Percentiles rank a stretch among this genome's conserved stretches.
phyloP scores from a whole-genome alignment of 257 asterid species.

The Fraxinus excelsior region DNA sequence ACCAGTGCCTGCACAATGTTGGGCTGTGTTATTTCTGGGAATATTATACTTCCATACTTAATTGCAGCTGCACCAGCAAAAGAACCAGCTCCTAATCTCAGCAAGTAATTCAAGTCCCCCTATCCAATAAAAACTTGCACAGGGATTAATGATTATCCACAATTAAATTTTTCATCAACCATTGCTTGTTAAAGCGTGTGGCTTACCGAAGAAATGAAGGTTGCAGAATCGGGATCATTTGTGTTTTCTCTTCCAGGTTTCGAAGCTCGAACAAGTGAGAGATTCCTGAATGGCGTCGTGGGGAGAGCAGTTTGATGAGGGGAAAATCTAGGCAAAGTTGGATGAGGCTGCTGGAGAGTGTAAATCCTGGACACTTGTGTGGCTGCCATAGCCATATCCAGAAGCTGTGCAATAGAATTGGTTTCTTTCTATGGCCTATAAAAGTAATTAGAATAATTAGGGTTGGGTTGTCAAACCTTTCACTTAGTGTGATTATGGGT shows the following conservation, averaged over 20 bases:
- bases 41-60: not conserved
- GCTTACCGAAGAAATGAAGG: slow-evolving; percentile 3
- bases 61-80: slow-evolving; percentile 4
- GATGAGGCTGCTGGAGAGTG: not conserved
- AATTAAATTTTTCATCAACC: not conserved
- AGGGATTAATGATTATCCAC: not conserved
- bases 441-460: too few relatives aligned
- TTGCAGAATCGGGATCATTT: not conserved
- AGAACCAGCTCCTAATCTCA: not conserved
- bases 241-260: not conserved
- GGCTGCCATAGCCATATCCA: not conserved
- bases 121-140: not conserved
- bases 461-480: too few relatives aligned
- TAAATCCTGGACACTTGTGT: not conserved
- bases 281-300: not conserved
- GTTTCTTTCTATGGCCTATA: not conserved
- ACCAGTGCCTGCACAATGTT: not conserved
- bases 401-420: not conserved
- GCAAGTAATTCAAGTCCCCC: not conserved
- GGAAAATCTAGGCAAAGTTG: not conserved
- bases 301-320: not conserved
- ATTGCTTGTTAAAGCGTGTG: not conserved
- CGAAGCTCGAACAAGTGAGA: not conserved
- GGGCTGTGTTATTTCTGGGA: slow-evolving; percentile 5
- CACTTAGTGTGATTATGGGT: too few relatives aligned